Evolutionary conservation across 306 rosid species (phyloP), one percentile per base, ranked within the genome.

Genomic region (Clitoria ternatea): DNA sequence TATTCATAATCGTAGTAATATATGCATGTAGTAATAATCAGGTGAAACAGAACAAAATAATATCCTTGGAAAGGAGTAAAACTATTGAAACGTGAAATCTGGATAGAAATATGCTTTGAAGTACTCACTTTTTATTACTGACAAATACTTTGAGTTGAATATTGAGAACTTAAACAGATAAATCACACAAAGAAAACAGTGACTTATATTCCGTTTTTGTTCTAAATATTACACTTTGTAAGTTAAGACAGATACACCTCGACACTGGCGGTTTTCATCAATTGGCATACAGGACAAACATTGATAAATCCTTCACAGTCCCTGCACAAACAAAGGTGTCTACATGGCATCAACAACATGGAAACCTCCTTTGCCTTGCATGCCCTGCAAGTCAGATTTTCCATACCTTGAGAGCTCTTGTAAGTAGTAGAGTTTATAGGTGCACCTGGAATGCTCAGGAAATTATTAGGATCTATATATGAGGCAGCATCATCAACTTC

Each of bases 291-390:
- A 53, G 97, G 97, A 74, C 98, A 93, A 75, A 82, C 86, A 66
- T 66, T 73, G 76, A 81, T 40, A 55, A 80, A 90, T 54, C 77
- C 89, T 54, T 85, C 94, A 83, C 98, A 93, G 30, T 88, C 89
- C 84, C 78, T 93, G 75, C 98, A 93, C 81, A 93, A 81, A 81
- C 96, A 85, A 30, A 90, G 77, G 76, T 93, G 98, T 78, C 97
- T 83, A 72, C 98, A 93, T 47, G 98, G 98, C 86, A 93, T 87
- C 81, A 93, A 77, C 80, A 93, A 79, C 77, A 88, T 81, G 15
- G 89, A 90, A 47, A 90, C 97, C 83, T 87, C 92, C 84, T 82
- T 88, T n/a, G 64, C 80, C 77, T 76, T 88, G 89, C 98, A 90
- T 12, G 88, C 79, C 59, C 82, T 75, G 84, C 94, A 90, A 52